Evolutionary conservation across 1,284 basidiomycete genomes (phyloP).

Genomic region (Apiotrichum siamense): DNA sequence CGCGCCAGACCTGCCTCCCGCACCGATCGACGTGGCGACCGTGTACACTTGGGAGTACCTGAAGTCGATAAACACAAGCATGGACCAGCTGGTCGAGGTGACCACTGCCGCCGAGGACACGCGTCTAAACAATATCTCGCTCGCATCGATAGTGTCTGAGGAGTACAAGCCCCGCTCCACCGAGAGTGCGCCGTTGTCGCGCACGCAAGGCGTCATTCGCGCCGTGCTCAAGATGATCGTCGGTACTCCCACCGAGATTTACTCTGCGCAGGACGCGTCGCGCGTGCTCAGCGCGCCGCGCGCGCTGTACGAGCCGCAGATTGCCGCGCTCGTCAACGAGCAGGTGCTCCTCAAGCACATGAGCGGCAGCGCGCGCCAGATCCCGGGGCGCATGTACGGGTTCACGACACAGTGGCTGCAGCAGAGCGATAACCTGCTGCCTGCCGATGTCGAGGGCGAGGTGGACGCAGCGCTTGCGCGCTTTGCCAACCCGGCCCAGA

Average conservation of each 20-base stretch:
- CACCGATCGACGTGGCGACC: constrained; percentile 54
- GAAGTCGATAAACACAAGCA: constrained; percentile 57
- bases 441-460: constrained; percentile 61
- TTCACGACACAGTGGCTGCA: constrained; percentile 42
- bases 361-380: constrained; percentile 1
- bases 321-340: constrained; percentile 27
- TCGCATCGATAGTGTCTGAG: constrained; percentile 52
- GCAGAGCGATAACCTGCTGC: constrained; percentile 54
- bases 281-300: constrained; percentile 56
- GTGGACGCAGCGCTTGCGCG: constrained; percentile 54
- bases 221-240: constrained; percentile 60
- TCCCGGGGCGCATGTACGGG: constrained; percentile 24
- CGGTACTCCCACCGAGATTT: constrained; percentile 61
- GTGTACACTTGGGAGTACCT: constrained; percentile 51
- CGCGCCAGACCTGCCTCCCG: constrained; percentile 25
- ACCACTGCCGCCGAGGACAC: constrained; percentile 57
- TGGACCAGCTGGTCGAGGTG: constrained; percentile 34
- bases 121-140: constrained; percentile 56
- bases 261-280: constrained; percentile 57
- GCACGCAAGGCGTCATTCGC: constrained; percentile 1
- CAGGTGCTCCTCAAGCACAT: constrained; percentile 25
- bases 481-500: constrained; percentile 53
- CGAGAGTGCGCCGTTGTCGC: not conserved
- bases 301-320: constrained; percentile 54
- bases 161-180: constrained; percentile 30